These are phyloP conservation scores for Pichia sp. DNA, from an alignment of 1,139 yeast genomes.

Conservation along the genomic window DNA sequence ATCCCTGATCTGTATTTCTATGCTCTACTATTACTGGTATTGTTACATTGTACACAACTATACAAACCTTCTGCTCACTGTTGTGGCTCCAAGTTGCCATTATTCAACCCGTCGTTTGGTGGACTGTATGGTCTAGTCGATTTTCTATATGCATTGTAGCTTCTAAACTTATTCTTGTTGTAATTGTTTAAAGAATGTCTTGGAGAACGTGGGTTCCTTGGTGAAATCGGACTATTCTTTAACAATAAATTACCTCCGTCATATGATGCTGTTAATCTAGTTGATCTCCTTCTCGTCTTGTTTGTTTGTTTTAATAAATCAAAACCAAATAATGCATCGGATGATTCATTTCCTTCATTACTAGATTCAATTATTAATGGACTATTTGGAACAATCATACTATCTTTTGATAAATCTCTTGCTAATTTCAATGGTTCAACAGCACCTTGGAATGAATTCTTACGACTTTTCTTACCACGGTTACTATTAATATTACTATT, in stretches of 20 bases:
- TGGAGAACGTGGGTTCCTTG: conserved; percentile 23
- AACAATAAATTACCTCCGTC: conserved; percentile 11
- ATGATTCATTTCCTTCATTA: conserved; percentile 11
- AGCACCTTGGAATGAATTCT: conserved; percentile 4
- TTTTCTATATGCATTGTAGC: conserved; percentile 7
- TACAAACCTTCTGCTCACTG: no score
- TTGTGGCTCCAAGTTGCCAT: not conserved
- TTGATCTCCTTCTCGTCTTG: conserved; percentile 16
- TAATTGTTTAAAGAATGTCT: conserved; percentile 11
- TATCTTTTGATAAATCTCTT: conserved; percentile 14
- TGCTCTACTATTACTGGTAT: no score
- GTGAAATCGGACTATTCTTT: conserved; percentile 22
- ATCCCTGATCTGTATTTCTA: no score
- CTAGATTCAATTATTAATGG: conserved; percentile 10
- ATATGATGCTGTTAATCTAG: conserved; percentile 15
- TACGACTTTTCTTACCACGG: conserved; percentile 10
- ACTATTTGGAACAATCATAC: conserved; percentile 2
- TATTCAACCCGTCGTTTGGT: conserved; percentile 1
- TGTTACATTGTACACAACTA: no score
- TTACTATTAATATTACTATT: not conserved
- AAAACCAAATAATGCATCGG: conserved; percentile 19
- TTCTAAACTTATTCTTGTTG: conserved; percentile 12
- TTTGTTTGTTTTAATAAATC: conserved; percentile 18
- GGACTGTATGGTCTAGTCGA: conserved; percentile 4
- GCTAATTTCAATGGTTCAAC: conserved; percentile 17